Conservation (phyloP, 495 filamentous ascomycete species). For the Melanomma pulvis-pyrius region DNA sequence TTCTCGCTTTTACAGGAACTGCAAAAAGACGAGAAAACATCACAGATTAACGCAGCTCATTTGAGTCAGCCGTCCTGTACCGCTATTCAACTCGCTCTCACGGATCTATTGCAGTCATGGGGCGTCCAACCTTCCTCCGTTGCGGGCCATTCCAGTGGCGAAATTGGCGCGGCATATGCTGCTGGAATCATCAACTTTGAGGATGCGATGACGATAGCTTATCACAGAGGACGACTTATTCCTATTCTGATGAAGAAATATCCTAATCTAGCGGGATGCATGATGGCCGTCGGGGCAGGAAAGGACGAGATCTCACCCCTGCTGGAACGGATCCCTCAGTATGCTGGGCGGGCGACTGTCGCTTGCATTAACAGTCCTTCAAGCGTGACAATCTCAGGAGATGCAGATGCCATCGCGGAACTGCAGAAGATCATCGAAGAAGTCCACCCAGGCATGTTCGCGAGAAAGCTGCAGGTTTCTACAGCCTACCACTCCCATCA, state of each 20-base stretch:
- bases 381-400: conserved; percentile 46
- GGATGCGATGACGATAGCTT: conserved; percentile 52
- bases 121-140: conserved; percentile 47
- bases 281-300: conserved; percentile 35
- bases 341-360: conserved; percentile 37
- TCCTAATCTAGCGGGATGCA: conserved; percentile 19
- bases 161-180: conserved; percentile 67
- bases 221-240: conserved; percentile 43
- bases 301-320: conserved; percentile 2
- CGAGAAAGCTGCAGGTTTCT: conserved; percentile 48
- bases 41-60: conserved; percentile 25
- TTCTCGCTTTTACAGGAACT: conserved; percentile 33
- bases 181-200: conserved; percentile 51
- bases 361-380: conserved; percentile 43
- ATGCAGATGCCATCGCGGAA: conserved; percentile 44
- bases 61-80: conserved; percentile 35
- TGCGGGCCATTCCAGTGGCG: conserved; percentile 64
- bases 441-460: conserved; percentile 47
- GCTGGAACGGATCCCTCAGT: conserved; percentile 19
- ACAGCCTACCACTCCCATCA: conserved; percentile 67
- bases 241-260: conserved; percentile 3
- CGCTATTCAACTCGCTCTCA: conserved; percentile 34
- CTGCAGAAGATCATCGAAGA: conserved; percentile 42
- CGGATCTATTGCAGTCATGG: conserved; percentile 39
- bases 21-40: conserved; percentile 9